Evolutionary conservation across 2,329 filamentous ascomycete genomes (phyloP).

Genomic region (Fusarium agapanthi): DNA sequence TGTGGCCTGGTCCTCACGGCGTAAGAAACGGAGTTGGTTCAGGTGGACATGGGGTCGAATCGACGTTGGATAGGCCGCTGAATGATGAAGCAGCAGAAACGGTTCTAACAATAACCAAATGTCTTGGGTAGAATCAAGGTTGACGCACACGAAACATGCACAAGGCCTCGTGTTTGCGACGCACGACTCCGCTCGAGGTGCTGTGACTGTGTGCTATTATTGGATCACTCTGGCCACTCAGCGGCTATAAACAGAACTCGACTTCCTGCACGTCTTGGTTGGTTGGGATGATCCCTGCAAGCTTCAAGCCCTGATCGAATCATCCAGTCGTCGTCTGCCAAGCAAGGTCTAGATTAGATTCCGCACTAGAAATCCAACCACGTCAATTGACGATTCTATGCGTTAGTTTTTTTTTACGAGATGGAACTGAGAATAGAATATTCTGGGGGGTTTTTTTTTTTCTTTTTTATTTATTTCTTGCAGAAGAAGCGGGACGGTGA

Average conservation of each 20-base stretch:
- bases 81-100: not conserved
- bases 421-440: conserved; percentile 5
- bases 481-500: conserved; percentile 8
- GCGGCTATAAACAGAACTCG: conserved; percentile 22
- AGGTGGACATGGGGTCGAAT: not conserved
- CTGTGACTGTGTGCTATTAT: conserved; percentile 27
- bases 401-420: conserved; percentile 23
- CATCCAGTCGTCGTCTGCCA: not conserved
- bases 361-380: conserved; percentile 2
- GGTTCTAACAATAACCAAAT: conserved; percentile 19
- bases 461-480: not conserved
- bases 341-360: not conserved
- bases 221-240: conserved; percentile 16
- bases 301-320: not conserved
- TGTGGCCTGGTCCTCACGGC: not conserved
- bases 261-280: not conserved
- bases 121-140: not conserved
- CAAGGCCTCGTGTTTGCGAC: conserved; percentile 20
- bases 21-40: not conserved
- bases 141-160: conserved; percentile 18
- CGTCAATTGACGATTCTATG: conserved; percentile 10
- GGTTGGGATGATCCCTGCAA: conserved; percentile 19
- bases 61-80: not conserved
- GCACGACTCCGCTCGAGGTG: conserved; percentile 5
- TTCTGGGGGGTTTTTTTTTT: not conserved